phyloP scores from a whole-genome alignment of 495 filamentous ascomycete genomes.

The Penicillium chermesinum region DNA sequence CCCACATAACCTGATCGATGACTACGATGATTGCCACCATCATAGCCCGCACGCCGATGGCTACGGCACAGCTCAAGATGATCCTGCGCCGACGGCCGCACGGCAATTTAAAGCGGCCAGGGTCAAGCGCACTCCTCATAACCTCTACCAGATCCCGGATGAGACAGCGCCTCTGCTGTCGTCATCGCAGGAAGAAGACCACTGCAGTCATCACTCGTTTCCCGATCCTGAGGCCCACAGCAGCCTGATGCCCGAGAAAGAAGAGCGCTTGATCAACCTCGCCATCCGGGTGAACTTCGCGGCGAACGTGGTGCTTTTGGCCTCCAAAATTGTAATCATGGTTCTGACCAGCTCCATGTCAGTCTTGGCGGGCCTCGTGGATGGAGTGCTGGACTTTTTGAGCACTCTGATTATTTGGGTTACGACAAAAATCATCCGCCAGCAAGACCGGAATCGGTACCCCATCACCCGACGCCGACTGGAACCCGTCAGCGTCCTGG shows the following conservation, averaged over 20 bases:
- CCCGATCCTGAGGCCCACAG: constrained; percentile 38
- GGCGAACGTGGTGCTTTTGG: constrained; percentile 76
- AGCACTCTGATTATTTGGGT: constrained; percentile 83
- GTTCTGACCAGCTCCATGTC: constrained; percentile 77
- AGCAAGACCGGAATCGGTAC: constrained; percentile 74
- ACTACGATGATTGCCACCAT: constrained; percentile 49
- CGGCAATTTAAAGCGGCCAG: constrained; percentile 25
- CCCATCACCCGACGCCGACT: constrained; percentile 74
- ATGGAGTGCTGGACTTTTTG: constrained; percentile 82
- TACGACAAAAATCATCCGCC: constrained; percentile 67
- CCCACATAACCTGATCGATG: constrained; percentile 79
- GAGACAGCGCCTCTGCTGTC: constrained; percentile 60
- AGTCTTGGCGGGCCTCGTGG: constrained; percentile 82
- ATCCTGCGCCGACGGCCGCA: constrained; percentile 11
- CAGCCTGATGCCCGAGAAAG: constrained; percentile 55
- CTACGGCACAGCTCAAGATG: constrained; percentile 3
- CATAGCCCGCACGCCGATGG: not conserved
- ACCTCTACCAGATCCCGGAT: constrained; percentile 69
- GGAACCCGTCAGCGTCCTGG: constrained; percentile 72
- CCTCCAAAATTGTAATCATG: constrained; percentile 75
- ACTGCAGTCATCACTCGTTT: constrained; percentile 17
- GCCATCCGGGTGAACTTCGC: constrained; percentile 83
- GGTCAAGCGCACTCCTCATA: constrained; percentile 73
- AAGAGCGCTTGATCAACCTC: constrained; percentile 61
- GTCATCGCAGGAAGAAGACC: constrained; percentile 27